Conservation (phyloP, 768 basidiomycete species). For the Hypholoma fasciculare region DNA sequence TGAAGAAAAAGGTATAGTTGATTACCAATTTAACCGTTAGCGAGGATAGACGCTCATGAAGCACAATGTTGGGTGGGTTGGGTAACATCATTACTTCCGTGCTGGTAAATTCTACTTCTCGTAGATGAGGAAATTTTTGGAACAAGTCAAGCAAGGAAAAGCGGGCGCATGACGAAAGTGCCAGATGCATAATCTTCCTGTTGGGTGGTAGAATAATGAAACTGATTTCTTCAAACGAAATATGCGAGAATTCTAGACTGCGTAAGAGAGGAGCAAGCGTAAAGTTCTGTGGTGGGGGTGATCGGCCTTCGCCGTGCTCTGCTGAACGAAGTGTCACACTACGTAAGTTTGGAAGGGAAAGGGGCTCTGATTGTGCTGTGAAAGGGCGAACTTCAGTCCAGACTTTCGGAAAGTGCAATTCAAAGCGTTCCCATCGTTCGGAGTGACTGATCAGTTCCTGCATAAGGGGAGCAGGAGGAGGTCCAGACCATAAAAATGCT, state of each 20-base stretch:
- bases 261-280: neutral
- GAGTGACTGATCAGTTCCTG: neutral
- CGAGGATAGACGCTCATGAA: neutral
- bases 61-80: neutral
- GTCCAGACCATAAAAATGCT: neutral
- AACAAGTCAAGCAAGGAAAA: neutral
- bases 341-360: neutral
- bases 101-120: neutral
- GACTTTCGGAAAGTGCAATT: slow-evolving; percentile 2
- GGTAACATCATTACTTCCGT: neutral
- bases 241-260: neutral
- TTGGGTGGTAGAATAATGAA: neutral
- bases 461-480: neutral
- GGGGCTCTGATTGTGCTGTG: neutral
- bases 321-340: neutral
- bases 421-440: slow-evolving; percentile 11
- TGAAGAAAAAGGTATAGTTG: neutral
- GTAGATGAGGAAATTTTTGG: neutral
- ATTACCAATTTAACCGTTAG: neutral
- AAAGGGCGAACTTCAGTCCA: neutral
- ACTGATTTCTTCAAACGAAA: neutral
- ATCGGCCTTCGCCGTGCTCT: too few relatives aligned
- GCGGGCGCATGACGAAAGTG: neutral
- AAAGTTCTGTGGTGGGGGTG: neutral
- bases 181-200: neutral